Evolutionary conservation across 805 yeast species (phyloP), one percentile per base, ranked within the genome.

Genomic region (Kazachstania africana): DNA sequence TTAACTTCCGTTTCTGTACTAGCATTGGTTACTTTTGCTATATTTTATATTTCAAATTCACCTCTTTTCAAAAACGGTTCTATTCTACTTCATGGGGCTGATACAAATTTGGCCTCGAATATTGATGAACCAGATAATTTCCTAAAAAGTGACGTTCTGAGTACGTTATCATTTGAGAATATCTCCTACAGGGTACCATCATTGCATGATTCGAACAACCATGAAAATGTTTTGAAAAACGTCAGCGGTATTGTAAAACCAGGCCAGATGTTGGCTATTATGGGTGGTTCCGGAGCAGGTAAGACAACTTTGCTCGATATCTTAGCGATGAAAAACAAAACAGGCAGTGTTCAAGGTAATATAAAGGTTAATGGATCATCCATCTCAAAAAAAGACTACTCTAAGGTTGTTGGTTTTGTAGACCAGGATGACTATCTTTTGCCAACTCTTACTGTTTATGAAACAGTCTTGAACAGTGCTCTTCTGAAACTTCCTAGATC

Each of bases 251-350:
- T 73, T 10, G 94, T 77, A 3, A 72, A 72, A 31, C 94, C 96
- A 2, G 79, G 95, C 24, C 85, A 85, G 51, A 79, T 94, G 38
- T 55, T 85, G 51, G 97, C 98, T 1, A 84, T 91, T 26, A 83
- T 91, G 94, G 98, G 98, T 27, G 96, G 96, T 1, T 87, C 96
- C 0, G 98, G 98, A 30, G 97, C 98, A 10, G 98, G 98, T 32
- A 91, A 91, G 52, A 88, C 98, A 1, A 88, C 98, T 0, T 59
- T 91, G 26, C 61, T 91, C 31, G 98, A 91, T 50, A 85, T 91
- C 36, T 61, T 91, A 34, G 97, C 97, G 0, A 80, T 78, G 28
- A 91, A 88, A 50, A 71, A 75, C 49, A 91, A 88, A 49, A 67
- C 75, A 21, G 98, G 98, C 2, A 39, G 42, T 1, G 66, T 73